These are phyloP conservation scores for Pythium coloratum DNA, from an alignment of 352 stramenopile genomes.

Conservation along the genomic window DNA sequence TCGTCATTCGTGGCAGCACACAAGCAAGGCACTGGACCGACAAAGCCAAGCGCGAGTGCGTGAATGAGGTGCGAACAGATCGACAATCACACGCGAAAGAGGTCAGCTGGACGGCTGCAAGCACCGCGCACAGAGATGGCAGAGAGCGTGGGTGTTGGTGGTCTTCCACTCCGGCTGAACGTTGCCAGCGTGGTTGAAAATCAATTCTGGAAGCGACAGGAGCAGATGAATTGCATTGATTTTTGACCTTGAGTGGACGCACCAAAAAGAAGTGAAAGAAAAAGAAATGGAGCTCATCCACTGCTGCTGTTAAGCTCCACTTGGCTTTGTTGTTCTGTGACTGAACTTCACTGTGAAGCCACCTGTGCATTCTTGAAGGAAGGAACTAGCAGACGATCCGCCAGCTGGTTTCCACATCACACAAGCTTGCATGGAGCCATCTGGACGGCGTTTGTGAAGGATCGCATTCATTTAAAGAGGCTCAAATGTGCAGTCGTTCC, in stretches of 20 bases:
- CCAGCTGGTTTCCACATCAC: conserved; percentile 11
- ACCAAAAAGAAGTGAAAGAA: background rate
- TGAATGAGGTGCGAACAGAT: background rate
- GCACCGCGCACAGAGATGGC: background rate
- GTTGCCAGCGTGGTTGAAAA: no score
- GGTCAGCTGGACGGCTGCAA: conserved; percentile 3
- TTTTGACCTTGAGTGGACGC: background rate
- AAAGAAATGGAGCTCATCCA: background rate
- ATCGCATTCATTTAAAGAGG: conserved; percentile 13
- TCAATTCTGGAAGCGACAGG: background rate
- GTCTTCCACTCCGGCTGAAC: background rate
- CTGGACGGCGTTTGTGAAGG: conserved; percentile 2
- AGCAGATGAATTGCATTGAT: background rate
- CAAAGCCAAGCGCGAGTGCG: background rate
- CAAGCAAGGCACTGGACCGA: background rate
- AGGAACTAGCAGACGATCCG: conserved; percentile 2
- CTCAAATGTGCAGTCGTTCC: background rate
- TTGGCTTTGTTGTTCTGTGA: background rate
- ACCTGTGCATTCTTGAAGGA: conserved; percentile 16
- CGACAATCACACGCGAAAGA: conserved; percentile 7
- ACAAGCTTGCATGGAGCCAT: conserved; percentile 3
- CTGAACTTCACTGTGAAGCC: conserved; percentile 10
- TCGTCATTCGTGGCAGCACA: background rate
- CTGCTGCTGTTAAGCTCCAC: background rate
- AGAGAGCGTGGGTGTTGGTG: background rate